Conservation (phyloP, 257 asterid genomes). For the Anisodus tanguticus region DNA sequence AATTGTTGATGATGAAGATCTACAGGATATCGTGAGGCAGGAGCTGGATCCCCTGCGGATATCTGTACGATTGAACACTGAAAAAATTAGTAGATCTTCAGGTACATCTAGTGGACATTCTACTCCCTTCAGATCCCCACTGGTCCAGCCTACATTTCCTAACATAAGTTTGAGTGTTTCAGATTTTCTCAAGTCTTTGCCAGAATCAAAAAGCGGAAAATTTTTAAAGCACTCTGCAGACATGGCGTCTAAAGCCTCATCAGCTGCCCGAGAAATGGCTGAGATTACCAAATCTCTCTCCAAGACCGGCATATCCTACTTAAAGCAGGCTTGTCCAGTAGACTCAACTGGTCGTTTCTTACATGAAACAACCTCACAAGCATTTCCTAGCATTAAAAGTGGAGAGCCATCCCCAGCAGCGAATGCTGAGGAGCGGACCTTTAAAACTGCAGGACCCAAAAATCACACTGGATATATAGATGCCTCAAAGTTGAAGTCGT, state of each 20-base stretch:
- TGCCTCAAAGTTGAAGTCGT: background rate
- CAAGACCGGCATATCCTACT: slow-evolving; percentile 48
- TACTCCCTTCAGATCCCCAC: slow-evolving; percentile 48
- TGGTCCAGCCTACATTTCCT: slow-evolving; percentile 34
- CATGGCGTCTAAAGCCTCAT: slow-evolving; percentile 50
- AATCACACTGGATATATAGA: background rate
- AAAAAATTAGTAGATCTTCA: slow-evolving; percentile 31
- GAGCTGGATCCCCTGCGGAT: slow-evolving; percentile 73
- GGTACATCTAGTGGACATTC: slow-evolving; percentile 49
- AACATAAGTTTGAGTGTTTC: slow-evolving; percentile 44
- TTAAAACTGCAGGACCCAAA: slow-evolving; percentile 32
- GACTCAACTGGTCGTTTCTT: background rate
- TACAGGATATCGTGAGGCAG: slow-evolving; percentile 71
- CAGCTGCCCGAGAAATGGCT: slow-evolving; percentile 51
- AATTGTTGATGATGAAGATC: slow-evolving; percentile 83
- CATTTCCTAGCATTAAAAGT: slow-evolving; percentile 30
- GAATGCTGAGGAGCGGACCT: slow-evolving; percentile 16
- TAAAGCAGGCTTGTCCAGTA: slow-evolving; percentile 47
- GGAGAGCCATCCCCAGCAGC: slow-evolving; percentile 9
- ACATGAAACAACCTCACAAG: background rate
- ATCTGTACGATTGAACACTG: slow-evolving; percentile 50
- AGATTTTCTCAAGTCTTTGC: slow-evolving; percentile 51
- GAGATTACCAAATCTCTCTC: slow-evolving; percentile 55
- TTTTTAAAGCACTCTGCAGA: slow-evolving; percentile 54
- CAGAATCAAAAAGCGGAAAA: slow-evolving; percentile 53